phyloP scores from a whole-genome alignment of 495 filamentous ascomycete genomes.

The Aspergillus homomorphus region DNA sequence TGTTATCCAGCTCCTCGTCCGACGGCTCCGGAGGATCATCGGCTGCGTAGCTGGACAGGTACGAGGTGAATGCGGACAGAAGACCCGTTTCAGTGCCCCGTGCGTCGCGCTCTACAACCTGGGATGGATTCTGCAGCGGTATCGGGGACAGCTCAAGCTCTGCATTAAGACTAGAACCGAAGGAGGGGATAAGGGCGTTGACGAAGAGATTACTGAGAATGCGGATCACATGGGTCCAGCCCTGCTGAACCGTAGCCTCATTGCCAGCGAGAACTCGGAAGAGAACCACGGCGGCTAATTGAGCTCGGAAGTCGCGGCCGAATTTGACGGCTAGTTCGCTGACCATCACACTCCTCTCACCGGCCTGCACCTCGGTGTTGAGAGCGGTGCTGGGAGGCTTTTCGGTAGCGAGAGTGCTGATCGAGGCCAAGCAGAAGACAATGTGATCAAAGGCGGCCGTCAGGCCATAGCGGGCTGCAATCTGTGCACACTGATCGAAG shows the following conservation, averaged over 20 bases:
- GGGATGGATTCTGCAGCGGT: slow-evolving; percentile 84
- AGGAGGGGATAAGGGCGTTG: slow-evolving; percentile 87
- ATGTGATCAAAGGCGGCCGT: slow-evolving; percentile 90
- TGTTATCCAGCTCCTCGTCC: slow-evolving; percentile 95
- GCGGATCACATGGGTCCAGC: slow-evolving; percentile 84
- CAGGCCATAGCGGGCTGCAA: slow-evolving; percentile 80
- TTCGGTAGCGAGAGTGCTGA: slow-evolving; percentile 78
- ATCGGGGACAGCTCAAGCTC: slow-evolving; percentile 77
- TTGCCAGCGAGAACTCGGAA: slow-evolving; percentile 86
- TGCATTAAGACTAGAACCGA: slow-evolving; percentile 67
- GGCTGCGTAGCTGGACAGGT: slow-evolving; percentile 96
- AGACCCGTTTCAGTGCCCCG: slow-evolving; percentile 76
- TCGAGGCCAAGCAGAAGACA: slow-evolving; percentile 80
- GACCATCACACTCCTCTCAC: slow-evolving; percentile 94
- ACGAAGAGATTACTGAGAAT: slow-evolving; percentile 95
- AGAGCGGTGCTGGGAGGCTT: slow-evolving; percentile 75
- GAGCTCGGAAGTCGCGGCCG: slow-evolving; percentile 88
- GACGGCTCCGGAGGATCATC: slow-evolving; percentile 97
- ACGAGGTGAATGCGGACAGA: slow-evolving; percentile 90
- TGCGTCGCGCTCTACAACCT: slow-evolving; percentile 83
- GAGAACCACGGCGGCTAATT: slow-evolving; percentile 87
- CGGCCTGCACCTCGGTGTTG: slow-evolving; percentile 94
- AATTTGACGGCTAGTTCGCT: slow-evolving; percentile 97
- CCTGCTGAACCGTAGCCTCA: slow-evolving; percentile 67
- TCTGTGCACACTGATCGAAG: slow-evolving; percentile 93